Evolutionary conservation across 139 green algal species (phyloP), one percentile per base, ranked within the genome.

Genomic region (Gonium pectorale): DNA sequence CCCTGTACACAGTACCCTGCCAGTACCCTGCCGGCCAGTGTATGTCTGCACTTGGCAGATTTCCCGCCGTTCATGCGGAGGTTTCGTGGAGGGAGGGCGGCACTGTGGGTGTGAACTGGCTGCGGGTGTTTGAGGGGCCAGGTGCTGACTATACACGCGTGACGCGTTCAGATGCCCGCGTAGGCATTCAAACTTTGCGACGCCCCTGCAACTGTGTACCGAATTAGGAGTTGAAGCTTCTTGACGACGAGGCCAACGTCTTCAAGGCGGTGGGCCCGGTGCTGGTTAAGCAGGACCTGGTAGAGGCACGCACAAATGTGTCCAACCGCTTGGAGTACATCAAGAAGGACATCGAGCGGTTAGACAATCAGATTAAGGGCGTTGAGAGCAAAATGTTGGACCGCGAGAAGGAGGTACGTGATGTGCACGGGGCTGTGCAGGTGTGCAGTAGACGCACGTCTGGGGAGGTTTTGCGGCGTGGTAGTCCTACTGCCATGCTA

Each of bases 211-310:
- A 56, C 49, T 26, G 17, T 56, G 17, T 26, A 15, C 19, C 49
- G 17, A 56, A 56, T 56, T 15, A 98, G 95, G 96, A 98, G 88
- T 86, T 98, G 29, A 90, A 91, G 35, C 84, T 93, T 24, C 77
- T 98, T 40, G 90, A 93, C 41, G 96, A 97, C 2, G 94, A 95
- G 17, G 89, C 92, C 0, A 93, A 90, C 27, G 94, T 98, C 24
- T 98, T 93, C 92, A 98, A 98, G 92, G 88, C 96, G 37, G 94
- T 98, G 8, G 96, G 96, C 4, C 96, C 96, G 0, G 95, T 93
- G 11, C 88, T 98, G 72, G 70, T 87, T 64, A 94, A 93, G 79
- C 95, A 98, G 83, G 96, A 98, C 74, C 81, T 93, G 19, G 67
- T 96, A 38, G 96, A 98, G 83, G 96, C 96, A 3, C 94, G 92